Evolutionary conservation across 1,139 yeast genomes (phyloP).

Genomic region (Suhomyces anneliseae): DNA sequence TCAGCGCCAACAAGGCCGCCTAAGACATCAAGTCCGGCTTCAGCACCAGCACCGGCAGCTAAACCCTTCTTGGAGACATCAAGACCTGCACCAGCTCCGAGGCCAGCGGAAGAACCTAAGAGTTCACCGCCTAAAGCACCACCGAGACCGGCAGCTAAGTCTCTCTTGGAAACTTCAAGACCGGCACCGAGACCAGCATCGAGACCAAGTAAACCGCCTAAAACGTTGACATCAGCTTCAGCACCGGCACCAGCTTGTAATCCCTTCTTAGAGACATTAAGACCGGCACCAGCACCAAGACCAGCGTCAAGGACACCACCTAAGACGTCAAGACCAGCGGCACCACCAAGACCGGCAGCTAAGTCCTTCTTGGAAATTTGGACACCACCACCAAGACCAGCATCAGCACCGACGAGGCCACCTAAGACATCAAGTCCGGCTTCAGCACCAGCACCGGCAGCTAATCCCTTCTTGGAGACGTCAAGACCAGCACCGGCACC

Average conservation of each 20-base stretch:
- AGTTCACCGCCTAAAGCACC: slow-evolving; percentile 10
- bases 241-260: slow-evolving; percentile 13
- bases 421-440: slow-evolving; percentile 11
- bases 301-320: slow-evolving; percentile 9
- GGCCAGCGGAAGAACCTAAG: slow-evolving; percentile 7
- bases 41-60: background rate
- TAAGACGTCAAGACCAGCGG: slow-evolving; percentile 10
- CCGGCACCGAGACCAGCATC: slow-evolving; percentile 18
- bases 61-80: slow-evolving; percentile 8
- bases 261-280: slow-evolving; percentile 22
- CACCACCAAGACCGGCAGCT: slow-evolving; percentile 12
- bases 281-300: slow-evolving; percentile 12
- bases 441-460: slow-evolving; percentile 15
- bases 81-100: slow-evolving; percentile 15
- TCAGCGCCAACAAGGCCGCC: slow-evolving; percentile 6
- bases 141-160: slow-evolving; percentile 12
- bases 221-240: slow-evolving; percentile 3
- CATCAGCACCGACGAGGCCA: slow-evolving; percentile 6
- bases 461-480: slow-evolving; percentile 3
- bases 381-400: slow-evolving; percentile 9
- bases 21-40: background rate
- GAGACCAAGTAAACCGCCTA: slow-evolving; percentile 4
- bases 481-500: slow-evolving; percentile 5
- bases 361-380: slow-evolving; percentile 3
- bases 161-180: slow-evolving; percentile 12